Percentiles rank a stretch among this genome's conserved stretches.
phyloP scores from a whole-genome alignment of 2,329 filamentous ascomycete genomes.

The Ophiostoma piceae region DNA sequence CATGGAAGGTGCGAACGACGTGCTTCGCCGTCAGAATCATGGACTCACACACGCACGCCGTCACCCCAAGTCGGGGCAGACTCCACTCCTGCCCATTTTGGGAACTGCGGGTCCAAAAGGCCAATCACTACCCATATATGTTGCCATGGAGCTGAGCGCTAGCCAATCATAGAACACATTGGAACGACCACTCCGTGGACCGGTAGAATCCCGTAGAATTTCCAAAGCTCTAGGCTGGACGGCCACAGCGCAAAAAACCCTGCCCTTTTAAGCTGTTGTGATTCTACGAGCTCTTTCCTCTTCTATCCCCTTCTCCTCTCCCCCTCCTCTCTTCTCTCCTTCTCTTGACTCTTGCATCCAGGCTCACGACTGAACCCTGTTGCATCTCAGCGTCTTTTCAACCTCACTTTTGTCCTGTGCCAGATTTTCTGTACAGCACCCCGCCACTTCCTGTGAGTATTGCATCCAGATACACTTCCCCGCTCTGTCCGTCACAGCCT shows the following conservation, averaged over 20 bases:
- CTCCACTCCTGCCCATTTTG: constrained; percentile 8
- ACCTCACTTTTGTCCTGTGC: constrained; percentile 4
- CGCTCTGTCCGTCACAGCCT: constrained; percentile 3
- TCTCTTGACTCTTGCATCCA: constrained; percentile 13
- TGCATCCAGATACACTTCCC: neutral
- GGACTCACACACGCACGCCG: constrained; percentile 6
- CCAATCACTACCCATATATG: neutral
- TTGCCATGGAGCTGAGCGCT: neutral
- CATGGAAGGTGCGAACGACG: constrained; percentile 14
- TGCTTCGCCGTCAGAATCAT: neutral
- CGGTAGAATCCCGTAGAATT: constrained; percentile 37
- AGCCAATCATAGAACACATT: constrained; percentile 29
- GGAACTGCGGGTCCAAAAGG: neutral
- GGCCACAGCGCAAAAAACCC: constrained; percentile 28
- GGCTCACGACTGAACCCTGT: constrained; percentile 16
- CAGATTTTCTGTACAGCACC: constrained; percentile 14
- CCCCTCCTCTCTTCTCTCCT: constrained; percentile 14
- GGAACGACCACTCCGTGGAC: constrained; percentile 28
- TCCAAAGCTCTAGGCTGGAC: constrained; percentile 29
- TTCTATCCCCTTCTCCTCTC: constrained; percentile 17
- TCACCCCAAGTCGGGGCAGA: neutral
- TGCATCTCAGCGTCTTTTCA: constrained; percentile 9
- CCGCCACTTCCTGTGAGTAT: neutral
- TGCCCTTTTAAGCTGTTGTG: constrained; percentile 33
- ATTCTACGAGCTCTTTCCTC: constrained; percentile 27